Percentiles rank a stretch among this genome's conserved stretches.
These are phyloP conservation scores for Mentha longifolia DNA, from an alignment of 257 asterid species.

Conservation along the genomic window DNA sequence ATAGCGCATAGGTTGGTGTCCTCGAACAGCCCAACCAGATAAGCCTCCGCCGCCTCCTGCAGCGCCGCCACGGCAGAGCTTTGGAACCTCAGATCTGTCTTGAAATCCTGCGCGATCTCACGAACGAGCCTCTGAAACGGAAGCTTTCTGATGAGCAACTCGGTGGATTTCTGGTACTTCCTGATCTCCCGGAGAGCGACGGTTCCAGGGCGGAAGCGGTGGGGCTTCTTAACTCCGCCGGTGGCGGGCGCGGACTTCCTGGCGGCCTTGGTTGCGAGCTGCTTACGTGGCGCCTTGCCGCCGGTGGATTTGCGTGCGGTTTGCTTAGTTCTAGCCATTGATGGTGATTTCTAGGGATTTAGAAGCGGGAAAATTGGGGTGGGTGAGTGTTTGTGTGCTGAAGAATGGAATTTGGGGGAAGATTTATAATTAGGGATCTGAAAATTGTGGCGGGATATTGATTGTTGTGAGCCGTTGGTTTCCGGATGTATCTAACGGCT, in stretches of 20 bases:
- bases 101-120: slow-evolving; percentile 46
- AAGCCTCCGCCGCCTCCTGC: slow-evolving; percentile 47
- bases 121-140: slow-evolving; percentile 45
- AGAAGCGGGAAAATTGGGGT: not conserved
- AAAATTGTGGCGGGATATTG: slow-evolving; percentile 38
- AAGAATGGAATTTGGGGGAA: not conserved
- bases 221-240: slow-evolving; percentile 47
- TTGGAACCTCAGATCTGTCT: slow-evolving; percentile 42
- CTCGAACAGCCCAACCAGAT: slow-evolving; percentile 38
- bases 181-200: slow-evolving; percentile 40
- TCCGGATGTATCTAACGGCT: not conserved
- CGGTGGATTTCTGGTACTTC: slow-evolving; percentile 36
- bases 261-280: slow-evolving; percentile 44
- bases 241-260: slow-evolving; percentile 46
- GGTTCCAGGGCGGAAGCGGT: slow-evolving; percentile 45
- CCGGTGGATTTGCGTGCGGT: slow-evolving; percentile 43
- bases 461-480: slow-evolving; percentile 23
- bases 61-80: slow-evolving; percentile 44
- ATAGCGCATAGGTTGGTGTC: slow-evolving; percentile 41
- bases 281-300: slow-evolving; percentile 46
- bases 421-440: slow-evolving; percentile 21
- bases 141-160: slow-evolving; percentile 32
- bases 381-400: not conserved
- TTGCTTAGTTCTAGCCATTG: slow-evolving; percentile 43
- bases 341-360: not conserved